These are phyloP conservation scores for Coemansia sp. DNA, from an alignment of 192 early-diverging fungal species.

Conservation along the genomic window DNA sequence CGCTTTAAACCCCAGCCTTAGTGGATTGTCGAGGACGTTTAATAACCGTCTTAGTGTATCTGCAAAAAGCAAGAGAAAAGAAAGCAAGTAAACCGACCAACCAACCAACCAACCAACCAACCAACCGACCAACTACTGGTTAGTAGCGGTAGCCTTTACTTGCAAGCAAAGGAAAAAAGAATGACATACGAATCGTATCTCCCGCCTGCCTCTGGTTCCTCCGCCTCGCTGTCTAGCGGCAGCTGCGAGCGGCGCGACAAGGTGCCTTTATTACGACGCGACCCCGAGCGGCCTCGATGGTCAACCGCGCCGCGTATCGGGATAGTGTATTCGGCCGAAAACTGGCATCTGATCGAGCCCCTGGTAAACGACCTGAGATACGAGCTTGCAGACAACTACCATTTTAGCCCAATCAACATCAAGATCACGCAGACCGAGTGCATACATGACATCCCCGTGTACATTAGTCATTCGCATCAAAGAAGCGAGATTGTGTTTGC, in stretches of 20 bases:
- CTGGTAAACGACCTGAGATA: conserved; percentile 46
- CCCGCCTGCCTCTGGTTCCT: too few relatives aligned
- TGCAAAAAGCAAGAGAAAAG: too few relatives aligned
- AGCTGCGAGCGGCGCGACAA: background rate
- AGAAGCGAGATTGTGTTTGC: conserved; percentile 43
- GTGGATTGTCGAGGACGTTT: too few relatives aligned
- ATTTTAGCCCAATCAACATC: conserved; percentile 31
- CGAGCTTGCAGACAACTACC: conserved; percentile 28
- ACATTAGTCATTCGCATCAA: conserved; percentile 17
- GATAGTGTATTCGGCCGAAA: conserved; percentile 30
- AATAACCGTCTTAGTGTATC: too few relatives aligned
- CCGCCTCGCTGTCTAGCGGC: too few relatives aligned
- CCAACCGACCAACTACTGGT: too few relatives aligned
- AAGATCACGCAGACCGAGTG: conserved; percentile 30
- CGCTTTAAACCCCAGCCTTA: too few relatives aligned
- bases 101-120: too few relatives aligned
- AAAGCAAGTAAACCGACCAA: too few relatives aligned
- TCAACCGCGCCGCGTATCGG: conserved; percentile 16
- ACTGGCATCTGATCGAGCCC: conserved; percentile 25
- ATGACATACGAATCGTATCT: background rate
- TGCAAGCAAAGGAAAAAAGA: too few relatives aligned
- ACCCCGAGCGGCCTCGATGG: conserved; percentile 16
- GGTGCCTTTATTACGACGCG: conserved; percentile 16
- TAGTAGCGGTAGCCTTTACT: too few relatives aligned
- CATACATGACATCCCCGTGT: conserved; percentile 33